Evolutionary conservation across 2,329 filamentous ascomycete genomes (phyloP).

Genomic region (Neopestalotiopsis rosae): DNA sequence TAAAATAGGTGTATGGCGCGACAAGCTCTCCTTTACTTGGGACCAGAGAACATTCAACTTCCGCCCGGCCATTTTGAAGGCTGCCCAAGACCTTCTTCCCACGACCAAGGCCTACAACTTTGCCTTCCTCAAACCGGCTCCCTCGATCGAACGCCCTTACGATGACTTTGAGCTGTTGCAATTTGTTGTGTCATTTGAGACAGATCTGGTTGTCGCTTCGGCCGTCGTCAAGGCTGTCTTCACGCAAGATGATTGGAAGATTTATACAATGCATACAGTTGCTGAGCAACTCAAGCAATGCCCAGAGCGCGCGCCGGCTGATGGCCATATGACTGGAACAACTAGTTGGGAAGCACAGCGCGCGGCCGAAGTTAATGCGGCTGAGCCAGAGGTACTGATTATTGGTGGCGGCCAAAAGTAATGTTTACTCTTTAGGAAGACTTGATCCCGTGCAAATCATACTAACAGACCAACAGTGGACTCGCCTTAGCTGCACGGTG

Average conservation of each 20-base stretch:
- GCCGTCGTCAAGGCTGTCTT: conserved; percentile 10
- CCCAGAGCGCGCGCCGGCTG: conserved; percentile 4
- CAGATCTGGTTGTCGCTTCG: conserved; percentile 10
- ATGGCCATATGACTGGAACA: conserved; percentile 12
- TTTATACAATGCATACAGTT: conserved; percentile 11
- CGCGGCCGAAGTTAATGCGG: neutral
- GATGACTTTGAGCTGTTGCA: conserved; percentile 9
- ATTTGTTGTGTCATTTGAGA: conserved; percentile 11
- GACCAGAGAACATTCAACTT: conserved; percentile 14
- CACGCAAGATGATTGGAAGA: neutral
- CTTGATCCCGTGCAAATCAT: neutral
- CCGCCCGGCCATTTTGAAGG: conserved; percentile 5
- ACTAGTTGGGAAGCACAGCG: conserved; percentile 11
- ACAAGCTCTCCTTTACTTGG: conserved; percentile 14
- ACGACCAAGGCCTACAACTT: conserved; percentile 8
- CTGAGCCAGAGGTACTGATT: conserved; percentile 21
- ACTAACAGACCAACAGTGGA: conserved; percentile 27
- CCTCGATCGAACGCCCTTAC: conserved; percentile 11
- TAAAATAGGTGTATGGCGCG: conserved; percentile 9
- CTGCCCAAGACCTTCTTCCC: conserved; percentile 14
- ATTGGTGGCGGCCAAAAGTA: conserved; percentile 33
- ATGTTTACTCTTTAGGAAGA: neutral
- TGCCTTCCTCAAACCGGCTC: conserved; percentile 5
- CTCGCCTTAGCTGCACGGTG: conserved; percentile 40
- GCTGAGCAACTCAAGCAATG: conserved; percentile 11